Conservation (phyloP, 192 early-diverging fungal species). For the Coemansia sp. region DNA sequence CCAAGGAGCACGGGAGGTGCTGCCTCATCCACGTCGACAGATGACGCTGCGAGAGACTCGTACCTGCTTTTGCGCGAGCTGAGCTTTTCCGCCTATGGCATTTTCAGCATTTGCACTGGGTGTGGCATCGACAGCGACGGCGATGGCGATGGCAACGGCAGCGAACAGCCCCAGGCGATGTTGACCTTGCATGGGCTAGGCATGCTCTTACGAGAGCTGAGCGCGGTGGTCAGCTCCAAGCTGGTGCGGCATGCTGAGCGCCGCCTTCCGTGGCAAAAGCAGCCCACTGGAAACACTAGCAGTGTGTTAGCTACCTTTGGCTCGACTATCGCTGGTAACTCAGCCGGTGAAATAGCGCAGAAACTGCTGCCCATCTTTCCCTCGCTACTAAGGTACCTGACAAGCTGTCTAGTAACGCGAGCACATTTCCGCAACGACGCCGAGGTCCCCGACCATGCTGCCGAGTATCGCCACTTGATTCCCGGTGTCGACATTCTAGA, state of each 20-base stretch:
- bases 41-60: conserved; percentile 21
- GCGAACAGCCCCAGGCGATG: not conserved
- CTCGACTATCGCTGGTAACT: conserved; percentile 30
- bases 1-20: conserved; percentile 8
- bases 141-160: not conserved
- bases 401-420: conserved; percentile 23
- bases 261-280: conserved; percentile 16
- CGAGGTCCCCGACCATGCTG: not conserved
- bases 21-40: not conserved
- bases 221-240: conserved; percentile 20
- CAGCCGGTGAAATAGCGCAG: conserved; percentile 25
- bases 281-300: not conserved
- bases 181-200: conserved; percentile 20
- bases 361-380: conserved; percentile 38
- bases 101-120: conserved; percentile 9
- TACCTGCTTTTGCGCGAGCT: conserved; percentile 39
- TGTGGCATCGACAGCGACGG: not conserved
- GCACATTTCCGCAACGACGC: conserved; percentile 28
- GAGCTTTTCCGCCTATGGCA: conserved; percentile 35
- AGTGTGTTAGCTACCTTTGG: conserved; percentile 37
- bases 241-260: conserved; percentile 31
- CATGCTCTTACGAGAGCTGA: conserved; percentile 36
- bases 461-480: not conserved
- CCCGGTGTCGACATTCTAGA: conserved; percentile 9
- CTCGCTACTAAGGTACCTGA: conserved; percentile 31